A percentile compares a stretch with the other conserved stretches of the same genome.
phyloP scores from a whole-genome alignment of 495 filamentous ascomycete species.

The Podospora australis region DNA sequence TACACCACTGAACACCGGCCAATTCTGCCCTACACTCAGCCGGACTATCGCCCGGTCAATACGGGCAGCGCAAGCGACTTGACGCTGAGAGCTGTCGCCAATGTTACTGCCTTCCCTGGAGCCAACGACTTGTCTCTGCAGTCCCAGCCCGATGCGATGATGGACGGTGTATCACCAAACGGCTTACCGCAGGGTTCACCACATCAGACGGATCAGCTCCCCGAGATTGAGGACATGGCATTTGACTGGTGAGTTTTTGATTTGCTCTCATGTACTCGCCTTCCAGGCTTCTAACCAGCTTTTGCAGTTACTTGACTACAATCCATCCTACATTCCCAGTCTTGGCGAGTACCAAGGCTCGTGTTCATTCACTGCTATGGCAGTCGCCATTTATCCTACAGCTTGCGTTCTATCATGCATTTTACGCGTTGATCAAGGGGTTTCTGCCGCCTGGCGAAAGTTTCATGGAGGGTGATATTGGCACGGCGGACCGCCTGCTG shows the following conservation, averaged over 20 bases:
- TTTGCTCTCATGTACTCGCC: neutral
- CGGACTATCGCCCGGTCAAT: conserved; percentile 25
- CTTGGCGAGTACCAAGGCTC: conserved; percentile 58
- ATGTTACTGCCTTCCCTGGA: conserved; percentile 20
- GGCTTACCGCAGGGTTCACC: conserved; percentile 20
- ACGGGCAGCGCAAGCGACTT: conserved; percentile 32
- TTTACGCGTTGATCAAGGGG: conserved; percentile 56
- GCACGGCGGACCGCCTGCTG: conserved; percentile 45
- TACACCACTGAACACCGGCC: conserved; percentile 36
- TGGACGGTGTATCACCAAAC: conserved; percentile 12
- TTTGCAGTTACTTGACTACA: conserved; percentile 65
- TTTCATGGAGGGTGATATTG: conserved; percentile 29
- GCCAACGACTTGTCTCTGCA: conserved; percentile 14
- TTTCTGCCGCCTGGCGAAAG: conserved; percentile 43
- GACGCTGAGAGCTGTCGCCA: conserved; percentile 25
- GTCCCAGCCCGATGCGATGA: conserved; percentile 22
- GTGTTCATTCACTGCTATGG: conserved; percentile 54
- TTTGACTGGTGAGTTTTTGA: conserved; percentile 38
- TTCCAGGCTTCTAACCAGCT: too few species aligned
- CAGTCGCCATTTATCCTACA: conserved; percentile 55
- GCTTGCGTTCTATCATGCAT: conserved; percentile 64
- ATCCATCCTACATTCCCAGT: conserved; percentile 73
- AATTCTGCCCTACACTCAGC: conserved; percentile 33
- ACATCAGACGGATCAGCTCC: conserved; percentile 22
- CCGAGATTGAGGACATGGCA: conserved; percentile 38